Evolutionary conservation across 73 alveolate species (phyloP), one percentile per base, ranked within the genome.

Genomic region (Paramecium bursaria): DNA sequence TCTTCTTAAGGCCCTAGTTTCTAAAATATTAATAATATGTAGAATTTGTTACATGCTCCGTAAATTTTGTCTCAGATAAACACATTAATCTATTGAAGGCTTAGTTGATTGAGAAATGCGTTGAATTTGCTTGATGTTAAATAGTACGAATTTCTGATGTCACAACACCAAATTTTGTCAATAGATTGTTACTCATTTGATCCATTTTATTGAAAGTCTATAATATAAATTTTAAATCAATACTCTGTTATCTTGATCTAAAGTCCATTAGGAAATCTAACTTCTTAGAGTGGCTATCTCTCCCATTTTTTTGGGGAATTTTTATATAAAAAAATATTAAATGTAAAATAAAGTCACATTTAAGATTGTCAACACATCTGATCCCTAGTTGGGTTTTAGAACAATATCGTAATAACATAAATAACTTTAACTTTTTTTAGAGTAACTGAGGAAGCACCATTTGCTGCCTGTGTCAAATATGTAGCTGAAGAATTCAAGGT

Each of bases 391-490:
- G 23, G 97, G 97, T 1, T 93, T 86, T 55, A 87, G 94, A 54
- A 74, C 92, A 7, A 33, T 85, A 0, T 30, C 90, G 74, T 86
- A 80, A 11, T 7, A 85, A 14, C 15, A 51, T 31, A 15, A 1
- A 19, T 39, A 23, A 25, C 74, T 47, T 1, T 44, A 74, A 35
- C 10, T n/a, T n/a, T n/a, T n/a, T 54, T 33, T 74, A 85, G 92
- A 48, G 99, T 95, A 2, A 98, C 98, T 11, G 97, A 95, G 76
- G 96, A 93, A 48, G 99, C 98, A 7, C 99, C 99, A 11, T 95
- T 95, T 87, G 87, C 91, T 52, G 99, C 99, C 3, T 92, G 95
- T 39, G 88, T 95, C 19, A 95, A 95, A 90, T 95, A 90, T 50
- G 97, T 95, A 4, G 99, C 99, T 21, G 98, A 95, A 55, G 92